Evolutionary conservation across 106 monocot species (phyloP).

Genomic region (Dendrobium huoshanense): DNA sequence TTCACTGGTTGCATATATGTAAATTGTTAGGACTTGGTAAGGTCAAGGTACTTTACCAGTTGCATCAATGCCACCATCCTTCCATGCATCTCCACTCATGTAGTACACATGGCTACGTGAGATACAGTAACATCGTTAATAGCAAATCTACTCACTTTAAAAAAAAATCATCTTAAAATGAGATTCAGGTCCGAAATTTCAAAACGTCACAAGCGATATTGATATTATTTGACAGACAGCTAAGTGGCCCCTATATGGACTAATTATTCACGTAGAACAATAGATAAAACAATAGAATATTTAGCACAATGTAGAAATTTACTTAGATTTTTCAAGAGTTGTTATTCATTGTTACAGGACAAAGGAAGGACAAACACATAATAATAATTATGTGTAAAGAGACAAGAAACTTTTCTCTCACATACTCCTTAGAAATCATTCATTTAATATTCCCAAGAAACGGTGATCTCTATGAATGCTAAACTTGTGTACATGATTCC

Average conservation of each 20-base stretch:
- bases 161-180: not conserved
- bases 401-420: not conserved
- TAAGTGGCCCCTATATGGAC: not conserved
- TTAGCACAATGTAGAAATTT: not conserved
- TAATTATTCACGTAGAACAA: not conserved
- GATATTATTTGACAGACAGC: not conserved
- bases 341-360: not conserved
- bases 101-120: slow-evolving; percentile 85
- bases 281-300: not conserved
- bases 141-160: not conserved
- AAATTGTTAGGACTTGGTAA: not conserved
- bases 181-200: not conserved
- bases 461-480: too few species aligned
- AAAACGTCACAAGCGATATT: not conserved
- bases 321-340: not conserved
- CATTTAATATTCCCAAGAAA: too few species aligned
- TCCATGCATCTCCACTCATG: slow-evolving; percentile 99
- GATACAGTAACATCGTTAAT: not conserved
- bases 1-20: slow-evolving; percentile 30
- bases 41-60: slow-evolving; percentile 51
- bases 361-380: not conserved
- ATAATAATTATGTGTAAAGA: not conserved
- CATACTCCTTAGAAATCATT: too few species aligned
- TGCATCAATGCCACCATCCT: slow-evolving; percentile 98
- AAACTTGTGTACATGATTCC: too few species aligned